These are phyloP conservation scores for Calophaca sinica DNA, from an alignment of 306 rosid genomes.

Conservation along the genomic window DNA sequence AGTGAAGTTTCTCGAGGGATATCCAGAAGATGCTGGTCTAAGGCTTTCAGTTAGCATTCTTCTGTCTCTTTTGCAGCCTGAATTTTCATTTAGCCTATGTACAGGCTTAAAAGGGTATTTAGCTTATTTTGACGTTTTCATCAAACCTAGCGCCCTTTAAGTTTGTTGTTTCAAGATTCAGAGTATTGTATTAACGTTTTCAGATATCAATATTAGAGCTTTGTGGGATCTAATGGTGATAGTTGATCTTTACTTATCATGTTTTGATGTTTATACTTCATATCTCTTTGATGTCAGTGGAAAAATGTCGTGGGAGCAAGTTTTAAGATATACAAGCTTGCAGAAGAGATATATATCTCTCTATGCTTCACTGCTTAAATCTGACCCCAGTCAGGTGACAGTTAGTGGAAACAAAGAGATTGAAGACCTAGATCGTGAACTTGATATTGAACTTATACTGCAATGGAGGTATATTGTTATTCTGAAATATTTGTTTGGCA, in stretches of 20 bases:
- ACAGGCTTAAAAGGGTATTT: constrained; percentile 20
- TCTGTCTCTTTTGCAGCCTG: too few species aligned
- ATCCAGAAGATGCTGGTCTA: too few species aligned
- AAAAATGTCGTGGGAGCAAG: constrained; percentile 94
- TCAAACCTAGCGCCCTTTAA: neutral
- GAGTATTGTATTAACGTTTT: constrained; percentile 15
- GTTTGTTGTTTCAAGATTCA: constrained; percentile 31
- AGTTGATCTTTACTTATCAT: constrained; percentile 36
- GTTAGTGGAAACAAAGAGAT: constrained; percentile 77
- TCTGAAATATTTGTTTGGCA: constrained; percentile 6
- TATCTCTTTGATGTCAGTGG: constrained; percentile 71
- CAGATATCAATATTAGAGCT: constrained; percentile 32
- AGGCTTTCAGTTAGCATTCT: too few species aligned
- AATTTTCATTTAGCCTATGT: neutral
- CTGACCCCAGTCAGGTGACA: constrained; percentile 76
- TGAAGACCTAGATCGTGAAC: constrained; percentile 85
- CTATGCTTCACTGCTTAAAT: constrained; percentile 86
- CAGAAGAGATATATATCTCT: constrained; percentile 84
- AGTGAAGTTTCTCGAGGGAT: too few species aligned
- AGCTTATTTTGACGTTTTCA: constrained; percentile 29
- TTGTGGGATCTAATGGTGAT: constrained; percentile 26
- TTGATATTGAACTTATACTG: constrained; percentile 87
- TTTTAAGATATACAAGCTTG: constrained; percentile 81
- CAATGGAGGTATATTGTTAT: constrained; percentile 86
- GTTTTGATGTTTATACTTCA: constrained; percentile 31